Evolutionary conservation across 2,329 filamentous ascomycete species (phyloP), one percentile per base, ranked within the genome.

Genomic region (Xylaria digitata): DNA sequence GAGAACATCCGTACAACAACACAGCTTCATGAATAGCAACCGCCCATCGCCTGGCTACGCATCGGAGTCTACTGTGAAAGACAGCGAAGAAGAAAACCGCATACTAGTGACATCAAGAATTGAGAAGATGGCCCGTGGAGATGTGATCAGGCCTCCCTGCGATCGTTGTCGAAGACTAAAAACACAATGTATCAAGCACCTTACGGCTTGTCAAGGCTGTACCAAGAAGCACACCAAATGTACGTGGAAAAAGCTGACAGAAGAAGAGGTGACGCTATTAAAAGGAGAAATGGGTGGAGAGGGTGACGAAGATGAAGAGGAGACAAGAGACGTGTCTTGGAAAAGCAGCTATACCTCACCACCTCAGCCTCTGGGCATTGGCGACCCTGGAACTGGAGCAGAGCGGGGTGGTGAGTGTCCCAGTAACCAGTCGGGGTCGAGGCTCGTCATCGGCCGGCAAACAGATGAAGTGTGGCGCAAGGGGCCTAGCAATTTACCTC

Each of bases 161-260:
- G 94, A 97, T 76, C 85, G 93, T 43, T 97, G 93, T 76, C 86
- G 93, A 50, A 86, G 93, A 34, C 82, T 96, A 17, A 89, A 92
- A 70, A 92, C 94, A 81, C 88, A 93, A 65, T 97, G 93, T 69
- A 82, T 94, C 54, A 96, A 96, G 79, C 92, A 97, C 69, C 83
- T 96, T 45, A 96, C 93, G 0, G 92, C 93, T 8, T 97, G 94
- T 75, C 88, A 91, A 78, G 93, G 92, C 23, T 97, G 93, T 78
- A 96, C 93, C 0, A 94, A 92, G 77, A 96, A 96, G 77, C 93
- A 97, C 76, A 92, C 92, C 21, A 94, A 94, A 74, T 97, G 93
- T 77, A 90, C 89, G 15, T 97, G 93, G 93, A 92, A 90, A 71
- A 89, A 91, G 50, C 87, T 96, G n/a, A 89, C 88, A 17, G 88